phyloP scores from a whole-genome alignment of 2,329 filamentous ascomycete genomes.

The Drechslerella dactyloides region DNA sequence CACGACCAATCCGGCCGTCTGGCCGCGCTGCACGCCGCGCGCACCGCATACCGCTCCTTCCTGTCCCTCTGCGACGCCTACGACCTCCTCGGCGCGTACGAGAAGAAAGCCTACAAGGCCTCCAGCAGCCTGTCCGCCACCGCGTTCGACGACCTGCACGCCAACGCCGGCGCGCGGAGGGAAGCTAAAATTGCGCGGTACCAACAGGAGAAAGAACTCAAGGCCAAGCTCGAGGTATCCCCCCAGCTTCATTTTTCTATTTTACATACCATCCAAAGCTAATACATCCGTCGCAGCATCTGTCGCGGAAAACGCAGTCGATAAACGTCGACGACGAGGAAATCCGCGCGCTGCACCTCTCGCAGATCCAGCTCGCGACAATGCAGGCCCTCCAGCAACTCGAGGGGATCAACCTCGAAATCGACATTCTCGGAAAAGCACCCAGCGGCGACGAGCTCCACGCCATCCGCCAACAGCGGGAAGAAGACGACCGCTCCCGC shows the following conservation, averaged over 20 bases:
- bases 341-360: conserved; percentile 78
- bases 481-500: conserved; percentile 62
- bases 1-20: conserved; percentile 63
- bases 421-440: conserved; percentile 79
- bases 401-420: conserved; percentile 84
- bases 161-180: conserved; percentile 71
- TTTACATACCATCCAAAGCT: not conserved
- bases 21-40: conserved; percentile 67
- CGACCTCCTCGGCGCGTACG: conserved; percentile 68
- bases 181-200: conserved; percentile 86
- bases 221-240: conserved; percentile 75
- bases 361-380: conserved; percentile 73
- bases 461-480: conserved; percentile 56
- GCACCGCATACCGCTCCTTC: conserved; percentile 77
- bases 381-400: conserved; percentile 84
- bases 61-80: conserved; percentile 80
- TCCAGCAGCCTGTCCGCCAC: conserved; percentile 30
- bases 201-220: conserved; percentile 82
- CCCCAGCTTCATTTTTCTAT: not conserved
- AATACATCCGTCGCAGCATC: conserved; percentile 8
- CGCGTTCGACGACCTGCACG: conserved; percentile 38
- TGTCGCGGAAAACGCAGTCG: conserved; percentile 18
- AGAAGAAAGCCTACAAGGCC: conserved; percentile 69
- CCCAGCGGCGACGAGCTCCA: conserved; percentile 62
- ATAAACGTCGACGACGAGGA: conserved; percentile 80